Evolutionary conservation across 768 basidiomycete genomes (phyloP), one percentile per base, ranked within the genome.

Genomic region (Mycena filopes): DNA sequence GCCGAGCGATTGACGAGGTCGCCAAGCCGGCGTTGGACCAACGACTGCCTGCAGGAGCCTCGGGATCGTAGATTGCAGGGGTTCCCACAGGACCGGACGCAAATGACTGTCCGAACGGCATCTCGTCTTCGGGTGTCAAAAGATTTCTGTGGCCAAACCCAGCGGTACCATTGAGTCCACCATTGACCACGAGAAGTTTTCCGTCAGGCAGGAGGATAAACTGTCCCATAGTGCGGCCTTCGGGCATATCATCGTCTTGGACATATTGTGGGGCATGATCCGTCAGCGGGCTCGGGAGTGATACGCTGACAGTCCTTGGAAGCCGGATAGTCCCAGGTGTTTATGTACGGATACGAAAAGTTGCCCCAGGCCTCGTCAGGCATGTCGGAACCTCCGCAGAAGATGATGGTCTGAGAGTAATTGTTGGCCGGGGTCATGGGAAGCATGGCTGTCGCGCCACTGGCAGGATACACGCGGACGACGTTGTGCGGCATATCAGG

Each of bases 391-490:
- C 97, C 63, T 0, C 96, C 96, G 67, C 96, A 99, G 79, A 98
- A 96, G 50, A 99, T 73, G 47, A 97, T 74, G 0, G 94, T 94
- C 0, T 91, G 93, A 0, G 84, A 87, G 74, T 92, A 99, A 74
- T 93, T 91, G 79, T 97, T 98, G 25, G 84, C 91, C 4, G 94
- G 92, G 3, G 94, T 97, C 28, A 99, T 84, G 7, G 96, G 96
- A 2, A 99, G 84, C 91, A 99, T 94, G 40, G 92, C 92, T 2
- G 84, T 85, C 0, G 91, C 96, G 29, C 92, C 95, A 11, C 60
- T 62, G 31, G 63, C 68, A 2, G 68, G 68, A 18, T 69, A 62
- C 10, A 62, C 60, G 29, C 95, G 90, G 18, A 86, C 88, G 48
- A 96, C 88, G 42, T 82, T 79, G 31, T 82, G 80, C 1, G 92